Base-by-base conservation (phyloP, 176 grass and related monocot genomes). In the Guadua angustifolia region DNA sequence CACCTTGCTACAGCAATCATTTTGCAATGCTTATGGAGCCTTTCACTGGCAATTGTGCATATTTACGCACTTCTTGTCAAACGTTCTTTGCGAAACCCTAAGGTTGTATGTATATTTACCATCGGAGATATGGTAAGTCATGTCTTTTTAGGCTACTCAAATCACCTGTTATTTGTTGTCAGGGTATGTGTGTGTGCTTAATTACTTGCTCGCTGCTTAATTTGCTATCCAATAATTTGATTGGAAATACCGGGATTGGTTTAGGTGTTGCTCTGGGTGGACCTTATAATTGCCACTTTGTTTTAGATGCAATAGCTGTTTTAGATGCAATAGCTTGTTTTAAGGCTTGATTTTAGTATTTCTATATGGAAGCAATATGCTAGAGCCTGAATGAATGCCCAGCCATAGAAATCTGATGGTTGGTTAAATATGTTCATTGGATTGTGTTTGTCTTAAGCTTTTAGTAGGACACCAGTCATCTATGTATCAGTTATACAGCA, bases 41-140 rank as follows among this genome's bases (percentile, higher is more conserved):
- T 98, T 75, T 91, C 91, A 5, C 61, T 91, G 69, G 95, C 95
- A 11, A n/a, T 98, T 79, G 75, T 98, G 40, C 90, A 98, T 70
- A 88, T 94, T 60, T 94, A 98, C 82, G 92, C 92, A 57, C 82
- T 98, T 86, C 92, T 98, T 67, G 95, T 98, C 75, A 93, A 93
- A 82, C 90, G 92, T 25, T 94, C 86, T 73, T 83, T 98, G 59
- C 82, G 79, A 55, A 94, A 90, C 88, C 11, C 82, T 7, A 82
- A 50, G 25, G 73, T 75, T 69, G 78, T 91, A 17, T 94, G 75
- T 89, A 74, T 98, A 69, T 98, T 98, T 88, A 93, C 92, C 19
- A 89, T 98, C 11, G 92, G 95, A 47, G 92, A 98, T 22, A 85
- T 89, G 88, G 95, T 98, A 87, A 92, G 85, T 75, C 43, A 59